A percentile compares a stretch with the other conserved stretches of the same genome.
phyloP scores from a whole-genome alignment of 164 flowering plant genomes.

The Santalum album region DNA sequence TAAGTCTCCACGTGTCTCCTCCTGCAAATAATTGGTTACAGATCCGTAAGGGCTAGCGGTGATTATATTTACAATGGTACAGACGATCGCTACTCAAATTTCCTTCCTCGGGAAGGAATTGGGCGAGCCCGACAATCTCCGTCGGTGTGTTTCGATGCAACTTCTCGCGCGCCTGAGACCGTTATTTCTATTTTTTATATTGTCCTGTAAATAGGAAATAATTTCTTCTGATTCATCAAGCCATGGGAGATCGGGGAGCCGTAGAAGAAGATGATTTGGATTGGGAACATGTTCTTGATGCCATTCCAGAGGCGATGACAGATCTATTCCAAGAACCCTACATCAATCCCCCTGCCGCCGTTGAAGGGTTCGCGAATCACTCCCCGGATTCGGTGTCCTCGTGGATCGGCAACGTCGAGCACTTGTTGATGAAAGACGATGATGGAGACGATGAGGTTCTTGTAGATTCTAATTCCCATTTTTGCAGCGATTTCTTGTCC shows the following conservation, averaged over 20 bases:
- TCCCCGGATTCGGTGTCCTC: slow-evolving; percentile 16
- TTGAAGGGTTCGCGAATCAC: slow-evolving; percentile 4
- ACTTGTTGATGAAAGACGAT: slow-evolving; percentile 39
- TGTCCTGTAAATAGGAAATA: too few relatives aligned
- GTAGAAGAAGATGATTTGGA: slow-evolving; percentile 8
- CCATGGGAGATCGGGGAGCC: background rate
- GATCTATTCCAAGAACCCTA: background rate
- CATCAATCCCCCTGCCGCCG: background rate
- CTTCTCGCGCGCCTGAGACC: too few relatives aligned
- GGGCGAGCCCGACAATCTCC: background rate
- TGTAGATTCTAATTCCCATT: background rate
- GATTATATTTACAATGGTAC: too few relatives aligned
- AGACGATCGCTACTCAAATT: too few relatives aligned
- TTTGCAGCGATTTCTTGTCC: slow-evolving; percentile 19
- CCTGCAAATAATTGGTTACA: too few relatives aligned
- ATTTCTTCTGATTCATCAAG: too few relatives aligned
- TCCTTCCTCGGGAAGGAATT: background rate
- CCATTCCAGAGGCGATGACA: background rate
- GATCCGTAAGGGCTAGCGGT: too few relatives aligned
- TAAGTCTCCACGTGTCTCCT: too few relatives aligned
- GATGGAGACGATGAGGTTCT: slow-evolving; percentile 7
- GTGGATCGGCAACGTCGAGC: slow-evolving; percentile 33
- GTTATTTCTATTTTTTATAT: too few relatives aligned
- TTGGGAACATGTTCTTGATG: slow-evolving; percentile 10
- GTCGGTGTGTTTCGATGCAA: too few relatives aligned